These are phyloP conservation scores for Cytospora mali DNA, from an alignment of 2,329 filamentous ascomycete genomes.

Conservation along the genomic window DNA sequence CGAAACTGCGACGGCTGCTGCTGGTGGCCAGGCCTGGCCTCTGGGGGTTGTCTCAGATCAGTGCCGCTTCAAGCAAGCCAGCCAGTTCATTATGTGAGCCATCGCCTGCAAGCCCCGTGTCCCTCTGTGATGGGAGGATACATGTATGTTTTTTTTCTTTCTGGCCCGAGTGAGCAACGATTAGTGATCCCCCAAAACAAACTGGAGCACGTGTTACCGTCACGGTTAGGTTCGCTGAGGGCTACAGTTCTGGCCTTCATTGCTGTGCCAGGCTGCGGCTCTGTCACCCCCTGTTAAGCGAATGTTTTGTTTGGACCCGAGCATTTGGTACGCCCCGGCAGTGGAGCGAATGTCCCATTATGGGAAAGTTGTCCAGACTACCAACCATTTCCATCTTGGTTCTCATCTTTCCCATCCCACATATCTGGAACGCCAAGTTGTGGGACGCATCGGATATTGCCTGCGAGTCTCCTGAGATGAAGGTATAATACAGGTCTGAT, in stretches of 20 bases:
- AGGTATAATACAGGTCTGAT: conserved; percentile 18
- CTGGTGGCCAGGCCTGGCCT: too few species aligned
- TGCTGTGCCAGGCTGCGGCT: not conserved
- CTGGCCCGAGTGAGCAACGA: not conserved
- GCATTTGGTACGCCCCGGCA: conserved; percentile 15
- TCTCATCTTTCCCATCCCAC: conserved; percentile 5
- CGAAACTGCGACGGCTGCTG: too few species aligned
- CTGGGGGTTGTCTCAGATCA: not conserved
- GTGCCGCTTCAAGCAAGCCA: not conserved
- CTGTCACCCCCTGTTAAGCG: not conserved
- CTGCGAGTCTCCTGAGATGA: conserved; percentile 10
- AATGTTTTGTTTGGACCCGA: conserved; percentile 9
- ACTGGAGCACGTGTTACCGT: not conserved
- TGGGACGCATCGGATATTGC: conserved; percentile 6
- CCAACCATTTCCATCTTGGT: conserved; percentile 10
- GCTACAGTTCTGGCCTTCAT: not conserved
- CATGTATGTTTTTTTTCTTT: not conserved
- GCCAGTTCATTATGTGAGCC: not conserved
- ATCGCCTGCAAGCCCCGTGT: too few species aligned
- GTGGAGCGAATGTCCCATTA: conserved; percentile 11
- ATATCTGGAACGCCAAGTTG: conserved; percentile 3
- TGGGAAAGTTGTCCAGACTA: not conserved
- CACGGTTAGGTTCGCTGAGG: not conserved
- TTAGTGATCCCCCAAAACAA: not conserved
- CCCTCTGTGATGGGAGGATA: too few species aligned